A percentile compares a stretch with the other conserved stretches of the same genome.
These are phyloP conservation scores for Aspergillus tanneri DNA, from an alignment of 2,329 filamentous ascomycete species.

Conservation along the genomic window DNA sequence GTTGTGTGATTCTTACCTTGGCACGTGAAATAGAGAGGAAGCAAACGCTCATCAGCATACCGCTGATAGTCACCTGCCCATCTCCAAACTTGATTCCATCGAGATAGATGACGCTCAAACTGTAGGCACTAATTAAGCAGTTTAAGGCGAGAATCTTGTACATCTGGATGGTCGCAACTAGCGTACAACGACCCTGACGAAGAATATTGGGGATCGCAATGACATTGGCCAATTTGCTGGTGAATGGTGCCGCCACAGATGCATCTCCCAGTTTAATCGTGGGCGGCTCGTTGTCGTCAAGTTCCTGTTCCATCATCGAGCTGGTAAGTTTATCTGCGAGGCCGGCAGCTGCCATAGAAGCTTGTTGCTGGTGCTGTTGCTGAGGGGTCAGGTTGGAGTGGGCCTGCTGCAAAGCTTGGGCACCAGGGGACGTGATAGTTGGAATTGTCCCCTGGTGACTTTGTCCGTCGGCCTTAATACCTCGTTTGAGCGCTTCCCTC, in stretches of 20 bases:
- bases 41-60: slow-evolving; percentile 99
- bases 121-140: slow-evolving; percentile 97
- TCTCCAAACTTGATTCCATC: slow-evolving; percentile 99
- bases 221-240: slow-evolving; percentile 94
- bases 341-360: slow-evolving; percentile 68
- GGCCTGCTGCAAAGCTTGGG: slow-evolving; percentile 58
- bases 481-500: slow-evolving; percentile 78
- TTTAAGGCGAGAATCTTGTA: slow-evolving; percentile 99
- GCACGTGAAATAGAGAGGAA: slow-evolving; percentile 98
- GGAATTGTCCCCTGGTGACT: slow-evolving; percentile 60
- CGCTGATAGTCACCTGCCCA: slow-evolving; percentile 96
- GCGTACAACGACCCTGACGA: slow-evolving; percentile 92
- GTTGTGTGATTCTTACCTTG: slow-evolving; percentile 54
- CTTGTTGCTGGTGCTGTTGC: slow-evolving; percentile 55
- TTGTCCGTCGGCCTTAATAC: slow-evolving; percentile 53
- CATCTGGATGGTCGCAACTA: slow-evolving; percentile 99
- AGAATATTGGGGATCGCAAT: slow-evolving; percentile 98
- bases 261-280: slow-evolving; percentile 96
- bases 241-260: slow-evolving; percentile 95
- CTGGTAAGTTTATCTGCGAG: slow-evolving; percentile 84
- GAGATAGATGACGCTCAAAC: slow-evolving; percentile 89
- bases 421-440: slow-evolving; percentile 66
- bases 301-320: slow-evolving; percentile 84
- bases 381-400: slow-evolving; percentile 51
- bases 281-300: slow-evolving; percentile 86